Conservation (phyloP, 306 rosid genomes). For the Sesbania bispinosa region DNA sequence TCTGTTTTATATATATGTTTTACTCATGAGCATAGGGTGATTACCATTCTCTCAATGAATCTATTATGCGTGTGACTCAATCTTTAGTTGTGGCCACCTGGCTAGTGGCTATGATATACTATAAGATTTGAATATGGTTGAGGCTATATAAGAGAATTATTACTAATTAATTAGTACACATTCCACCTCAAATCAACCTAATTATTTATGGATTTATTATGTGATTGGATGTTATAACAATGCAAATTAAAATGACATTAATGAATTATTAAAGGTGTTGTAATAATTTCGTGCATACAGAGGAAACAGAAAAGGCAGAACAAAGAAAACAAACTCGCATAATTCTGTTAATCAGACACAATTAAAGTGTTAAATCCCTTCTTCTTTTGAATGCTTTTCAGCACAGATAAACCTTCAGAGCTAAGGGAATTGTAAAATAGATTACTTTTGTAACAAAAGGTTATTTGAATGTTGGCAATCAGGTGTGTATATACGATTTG, state of each 20-base stretch:
- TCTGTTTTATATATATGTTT: not conserved
- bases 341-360: constrained; percentile 9
- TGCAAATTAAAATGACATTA: too few relatives aligned
- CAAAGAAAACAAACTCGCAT: not conserved
- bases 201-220: too few relatives aligned
- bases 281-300: not conserved
- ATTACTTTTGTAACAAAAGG: not conserved
- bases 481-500: constrained; percentile 9
- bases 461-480: not conserved
- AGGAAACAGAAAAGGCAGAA: not conserved
- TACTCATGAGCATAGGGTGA: not conserved
- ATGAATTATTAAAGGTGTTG: not conserved
- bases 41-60: not conserved
- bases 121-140: not conserved
- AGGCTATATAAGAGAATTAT: not conserved
- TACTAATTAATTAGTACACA: not conserved
- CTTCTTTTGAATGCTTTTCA: constrained; percentile 18
- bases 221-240: not conserved
- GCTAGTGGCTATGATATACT: too few relatives aligned
- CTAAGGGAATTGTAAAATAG: constrained; percentile 2
- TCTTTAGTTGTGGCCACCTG: not conserved
- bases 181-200: not conserved
- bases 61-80: constrained; percentile 14
- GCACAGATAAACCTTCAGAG: constrained; percentile 7
- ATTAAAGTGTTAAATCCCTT: constrained; percentile 15